Conservation (phyloP, 768 basidiomycete genomes). For the Cubamyces lactineus region DNA sequence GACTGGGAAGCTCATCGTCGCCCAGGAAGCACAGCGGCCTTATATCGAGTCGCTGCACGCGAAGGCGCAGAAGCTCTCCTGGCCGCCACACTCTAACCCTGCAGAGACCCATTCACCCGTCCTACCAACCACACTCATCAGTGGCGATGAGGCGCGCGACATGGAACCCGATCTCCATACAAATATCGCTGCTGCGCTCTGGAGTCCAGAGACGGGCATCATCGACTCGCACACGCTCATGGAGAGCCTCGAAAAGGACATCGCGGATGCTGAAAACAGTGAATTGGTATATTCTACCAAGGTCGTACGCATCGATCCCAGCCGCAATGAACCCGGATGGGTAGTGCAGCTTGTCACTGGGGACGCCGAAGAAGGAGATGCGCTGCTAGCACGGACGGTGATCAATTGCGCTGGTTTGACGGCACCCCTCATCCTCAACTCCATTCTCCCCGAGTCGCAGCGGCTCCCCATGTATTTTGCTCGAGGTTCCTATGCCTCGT, state of each 20-base stretch:
- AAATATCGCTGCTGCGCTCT: conserved; percentile 72
- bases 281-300: conserved; percentile 77
- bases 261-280: conserved; percentile 68
- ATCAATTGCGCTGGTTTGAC: conserved; percentile 86
- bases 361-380: conserved; percentile 51
- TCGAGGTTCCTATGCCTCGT: conserved; percentile 86
- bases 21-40: conserved; percentile 59
- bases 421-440: conserved; percentile 70
- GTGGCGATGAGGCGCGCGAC: conserved; percentile 63
- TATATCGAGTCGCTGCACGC: conserved; percentile 74
- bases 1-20: conserved; percentile 91
- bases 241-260: conserved; percentile 80
- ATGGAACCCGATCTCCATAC: conserved; percentile 84
- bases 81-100: conserved; percentile 48
- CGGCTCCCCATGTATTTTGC: conserved; percentile 80
- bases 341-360: conserved; percentile 79
- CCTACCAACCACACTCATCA: conserved; percentile 70
- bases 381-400: conserved; percentile 72
- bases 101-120: conserved; percentile 37
- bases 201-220: conserved; percentile 89
- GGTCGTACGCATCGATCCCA: conserved; percentile 81
- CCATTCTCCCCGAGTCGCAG: conserved; percentile 56
- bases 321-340: conserved; percentile 67
- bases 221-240: conserved; percentile 86
- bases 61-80: conserved; percentile 58